A percentile compares a stretch with the other conserved stretches of the same genome.
These are phyloP conservation scores for Fusarium sp. DNA, from an alignment of 2,329 filamentous ascomycete species.

Conservation along the genomic window DNA sequence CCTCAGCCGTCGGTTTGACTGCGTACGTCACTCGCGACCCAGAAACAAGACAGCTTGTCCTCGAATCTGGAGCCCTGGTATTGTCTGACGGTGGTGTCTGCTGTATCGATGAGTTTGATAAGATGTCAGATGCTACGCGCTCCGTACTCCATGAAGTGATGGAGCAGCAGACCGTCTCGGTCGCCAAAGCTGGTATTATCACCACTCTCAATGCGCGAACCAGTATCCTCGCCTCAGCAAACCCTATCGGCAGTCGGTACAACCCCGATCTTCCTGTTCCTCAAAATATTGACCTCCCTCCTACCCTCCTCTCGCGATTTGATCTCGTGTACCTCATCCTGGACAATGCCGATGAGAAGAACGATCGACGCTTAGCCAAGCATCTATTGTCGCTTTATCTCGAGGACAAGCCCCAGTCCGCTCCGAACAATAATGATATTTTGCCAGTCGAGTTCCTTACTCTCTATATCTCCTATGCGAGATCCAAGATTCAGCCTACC, in stretches of 20 bases:
- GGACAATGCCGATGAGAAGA: slow-evolving; percentile 90
- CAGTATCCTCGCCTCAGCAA: slow-evolving; percentile 94
- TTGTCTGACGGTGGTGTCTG: slow-evolving; percentile 83
- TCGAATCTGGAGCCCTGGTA: slow-evolving; percentile 81
- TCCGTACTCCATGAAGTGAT: slow-evolving; percentile 88
- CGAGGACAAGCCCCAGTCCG: slow-evolving; percentile 91
- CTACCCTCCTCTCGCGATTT: slow-evolving; percentile 93
- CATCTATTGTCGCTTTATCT: slow-evolving; percentile 97
- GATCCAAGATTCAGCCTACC: slow-evolving; percentile 81
- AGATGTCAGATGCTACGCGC: slow-evolving; percentile 81
- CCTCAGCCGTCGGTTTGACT: slow-evolving; percentile 81
- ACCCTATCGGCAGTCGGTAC: slow-evolving; percentile 97
- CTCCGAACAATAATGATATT: slow-evolving; percentile 76
- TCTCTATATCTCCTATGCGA: slow-evolving; percentile 95
- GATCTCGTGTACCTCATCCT: slow-evolving; percentile 97
- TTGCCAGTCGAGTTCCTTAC: slow-evolving; percentile 95
- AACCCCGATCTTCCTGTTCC: slow-evolving; percentile 95
- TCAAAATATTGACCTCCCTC: slow-evolving; percentile 96
- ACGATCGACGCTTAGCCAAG: slow-evolving; percentile 85
- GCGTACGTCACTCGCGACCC: slow-evolving; percentile 84
- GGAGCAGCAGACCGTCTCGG: slow-evolving; percentile 87
- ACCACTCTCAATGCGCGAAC: slow-evolving; percentile 96
- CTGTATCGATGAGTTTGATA: slow-evolving; percentile 87
- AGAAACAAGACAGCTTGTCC: slow-evolving; percentile 79
- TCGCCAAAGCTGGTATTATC: slow-evolving; percentile 92